Evolutionary conservation across 805 yeast species (phyloP), one percentile per base, ranked within the genome.

Genomic region (Metschnikowia lachancei): DNA sequence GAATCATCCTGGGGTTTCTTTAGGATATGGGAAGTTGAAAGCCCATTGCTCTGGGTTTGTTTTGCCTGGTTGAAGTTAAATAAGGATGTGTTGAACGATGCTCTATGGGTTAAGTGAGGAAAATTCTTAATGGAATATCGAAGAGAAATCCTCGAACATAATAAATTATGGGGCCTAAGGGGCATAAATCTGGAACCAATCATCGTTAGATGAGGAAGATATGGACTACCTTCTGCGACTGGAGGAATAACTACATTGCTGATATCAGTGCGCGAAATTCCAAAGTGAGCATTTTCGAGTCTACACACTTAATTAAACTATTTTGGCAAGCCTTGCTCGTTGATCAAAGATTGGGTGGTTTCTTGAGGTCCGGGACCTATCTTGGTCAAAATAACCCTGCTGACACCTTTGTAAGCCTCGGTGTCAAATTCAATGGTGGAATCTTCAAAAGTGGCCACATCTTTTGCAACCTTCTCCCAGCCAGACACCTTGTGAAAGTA

Each of bases 351-450:
- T 50, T 79, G 80, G 3, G 67, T 55, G 18, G 83, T 76, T 45
- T 72, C 77, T 63, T 76, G 81, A 12, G 98, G 97, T 37, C 97
- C 98, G 19, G 80, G 80, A 29, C 98, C 99, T 45, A 89, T 91
- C 56, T 78, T 69, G 13, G 99, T 91, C 59, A 86, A 71, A 56
- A 94, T 94, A 33, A 94, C 80, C 59, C 85, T 83, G 39, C 92
- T 80, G 42, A 94, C 91, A 39, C 96, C 95, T 46, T 72, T 72
- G 57, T 76, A 71, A 36, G 86, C 67, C 33, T 78, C 82, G 14
- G 67, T 63, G 55, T 77, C 81, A 56, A 76, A 72, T 35, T 66
- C 67, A 52, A 72, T 66, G 28, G 66, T 59, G 30, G 58, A 56
- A 36, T 58, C 59, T 24, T 50, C 51, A 28, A 51, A 50, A 32